Conservation (phyloP, 257 asterid species). For the Solanum ossicruentum region DNA sequence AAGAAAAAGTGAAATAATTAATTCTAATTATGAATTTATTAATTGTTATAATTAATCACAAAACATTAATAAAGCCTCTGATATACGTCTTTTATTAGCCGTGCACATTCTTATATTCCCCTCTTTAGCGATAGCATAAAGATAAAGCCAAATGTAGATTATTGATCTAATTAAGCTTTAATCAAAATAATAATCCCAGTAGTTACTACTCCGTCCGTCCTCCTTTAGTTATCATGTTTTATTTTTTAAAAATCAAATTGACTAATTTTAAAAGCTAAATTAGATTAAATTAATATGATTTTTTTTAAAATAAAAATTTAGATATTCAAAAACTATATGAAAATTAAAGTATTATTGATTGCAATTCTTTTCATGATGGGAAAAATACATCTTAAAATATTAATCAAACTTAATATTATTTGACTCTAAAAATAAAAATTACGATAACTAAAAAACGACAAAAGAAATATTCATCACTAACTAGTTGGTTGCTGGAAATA, state of each 20-base stretch:
- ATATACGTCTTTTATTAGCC: background rate
- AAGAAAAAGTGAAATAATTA: background rate
- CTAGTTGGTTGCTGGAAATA: background rate
- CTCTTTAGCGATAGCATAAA: background rate
- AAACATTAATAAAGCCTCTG: background rate
- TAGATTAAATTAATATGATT: no score
- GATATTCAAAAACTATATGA: no score
- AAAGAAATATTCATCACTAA: background rate
- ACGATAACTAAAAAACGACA: no score
- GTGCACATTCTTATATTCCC: background rate
- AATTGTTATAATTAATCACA: background rate
- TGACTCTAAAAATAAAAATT: no score
- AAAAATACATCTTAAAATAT: no score
- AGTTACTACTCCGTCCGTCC: background rate
- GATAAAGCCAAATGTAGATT: background rate
- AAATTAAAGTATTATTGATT: no score
- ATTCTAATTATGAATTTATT: background rate
- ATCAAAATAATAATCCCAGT: background rate
- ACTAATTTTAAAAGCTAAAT: no score
- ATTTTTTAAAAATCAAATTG: no score
- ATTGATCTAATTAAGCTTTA: background rate
- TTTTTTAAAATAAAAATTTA: no score
- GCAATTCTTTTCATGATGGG: no score
- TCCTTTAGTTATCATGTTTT: no score
- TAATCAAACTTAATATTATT: no score